Evolutionary conservation across 202 grass and related monocot genomes (phyloP).

Genomic region (Digitaria exilis): DNA sequence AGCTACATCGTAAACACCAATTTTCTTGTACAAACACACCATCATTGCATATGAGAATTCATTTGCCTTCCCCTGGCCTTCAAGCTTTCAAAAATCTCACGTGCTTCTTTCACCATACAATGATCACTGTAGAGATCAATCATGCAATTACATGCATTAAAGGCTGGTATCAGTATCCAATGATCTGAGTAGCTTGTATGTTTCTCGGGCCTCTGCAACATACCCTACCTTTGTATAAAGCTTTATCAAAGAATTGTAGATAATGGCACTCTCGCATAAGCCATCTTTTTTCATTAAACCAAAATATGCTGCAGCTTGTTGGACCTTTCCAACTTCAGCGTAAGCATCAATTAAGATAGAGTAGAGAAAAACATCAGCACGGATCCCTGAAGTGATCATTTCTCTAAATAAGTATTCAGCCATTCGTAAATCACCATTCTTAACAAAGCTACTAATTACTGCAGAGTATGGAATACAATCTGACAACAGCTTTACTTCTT

Average conservation of each 20-base stretch:
- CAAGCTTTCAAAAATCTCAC: slow-evolving; percentile 73
- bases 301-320: slow-evolving; percentile 72
- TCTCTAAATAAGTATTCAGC: slow-evolving; percentile 73
- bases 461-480: slow-evolving; percentile 72
- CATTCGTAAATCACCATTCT: slow-evolving; percentile 55
- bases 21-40: slow-evolving; percentile 79
- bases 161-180: slow-evolving; percentile 52
- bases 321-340: slow-evolving; percentile 70
- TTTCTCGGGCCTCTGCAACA: slow-evolving; percentile 72
- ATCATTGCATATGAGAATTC: slow-evolving; percentile 89
- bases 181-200: slow-evolving; percentile 66
- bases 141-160: slow-evolving; percentile 95
- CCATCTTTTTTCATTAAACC: slow-evolving; percentile 76
- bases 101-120: slow-evolving; percentile 82
- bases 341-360: slow-evolving; percentile 87
- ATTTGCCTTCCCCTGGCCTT: slow-evolving; percentile 59
- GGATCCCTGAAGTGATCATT: slow-evolving; percentile 65
- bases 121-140: slow-evolving; percentile 84
- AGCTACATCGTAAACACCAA: slow-evolving; percentile 60
- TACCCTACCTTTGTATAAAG: slow-evolving; percentile 76
- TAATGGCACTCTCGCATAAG: slow-evolving; percentile 56
- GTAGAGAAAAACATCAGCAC: slow-evolving; percentile 67
- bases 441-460: slow-evolving; percentile 71
- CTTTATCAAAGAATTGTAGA: slow-evolving; percentile 84
- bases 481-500: slow-evolving; percentile 50